These are phyloP conservation scores for Cryptococcus wingfieldii DNA, from an alignment of 1,284 basidiomycete species.

Conservation along the genomic window DNA sequence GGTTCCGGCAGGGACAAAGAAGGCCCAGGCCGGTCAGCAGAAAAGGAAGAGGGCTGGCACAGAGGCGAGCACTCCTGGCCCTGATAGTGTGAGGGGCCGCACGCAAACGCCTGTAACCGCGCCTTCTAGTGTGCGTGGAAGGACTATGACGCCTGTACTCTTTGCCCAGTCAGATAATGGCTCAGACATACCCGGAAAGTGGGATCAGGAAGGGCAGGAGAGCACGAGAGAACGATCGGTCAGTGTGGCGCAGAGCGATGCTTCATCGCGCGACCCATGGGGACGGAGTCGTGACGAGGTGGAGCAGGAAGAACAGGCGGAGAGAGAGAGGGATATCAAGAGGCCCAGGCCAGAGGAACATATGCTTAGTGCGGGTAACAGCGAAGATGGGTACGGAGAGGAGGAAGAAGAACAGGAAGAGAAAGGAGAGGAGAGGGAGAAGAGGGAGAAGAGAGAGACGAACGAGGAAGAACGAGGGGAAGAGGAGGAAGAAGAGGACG, in stretches of 20 bases:
- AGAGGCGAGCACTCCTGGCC: neutral
- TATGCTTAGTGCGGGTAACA: neutral
- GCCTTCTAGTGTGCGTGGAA: neutral
- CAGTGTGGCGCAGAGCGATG: neutral
- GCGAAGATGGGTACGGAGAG: neutral
- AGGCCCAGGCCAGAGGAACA: too few relatives aligned
- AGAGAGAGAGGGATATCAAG: constrained; percentile 1
- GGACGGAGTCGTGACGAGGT: neutral
- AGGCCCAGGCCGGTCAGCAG: too few relatives aligned
- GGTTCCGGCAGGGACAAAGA: too few relatives aligned
- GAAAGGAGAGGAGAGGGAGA: neutral
- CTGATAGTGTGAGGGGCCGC: neutral
- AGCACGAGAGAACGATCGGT: neutral
- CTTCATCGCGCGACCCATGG: neutral
- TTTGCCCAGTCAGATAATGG: too few relatives aligned
- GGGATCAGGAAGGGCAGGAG: neutral
- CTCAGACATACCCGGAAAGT: neutral
- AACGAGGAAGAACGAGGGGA: neutral
- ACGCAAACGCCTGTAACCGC: neutral
- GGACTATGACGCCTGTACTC: neutral
- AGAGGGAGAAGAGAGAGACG: constrained; percentile 3
- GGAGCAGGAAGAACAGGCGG: neutral
- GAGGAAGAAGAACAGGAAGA: neutral
- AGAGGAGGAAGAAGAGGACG: neutral
- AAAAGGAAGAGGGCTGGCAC: neutral